phyloP scores from a whole-genome alignment of 169 alveolate species.

The Plasmodium knowlesi region DNA sequence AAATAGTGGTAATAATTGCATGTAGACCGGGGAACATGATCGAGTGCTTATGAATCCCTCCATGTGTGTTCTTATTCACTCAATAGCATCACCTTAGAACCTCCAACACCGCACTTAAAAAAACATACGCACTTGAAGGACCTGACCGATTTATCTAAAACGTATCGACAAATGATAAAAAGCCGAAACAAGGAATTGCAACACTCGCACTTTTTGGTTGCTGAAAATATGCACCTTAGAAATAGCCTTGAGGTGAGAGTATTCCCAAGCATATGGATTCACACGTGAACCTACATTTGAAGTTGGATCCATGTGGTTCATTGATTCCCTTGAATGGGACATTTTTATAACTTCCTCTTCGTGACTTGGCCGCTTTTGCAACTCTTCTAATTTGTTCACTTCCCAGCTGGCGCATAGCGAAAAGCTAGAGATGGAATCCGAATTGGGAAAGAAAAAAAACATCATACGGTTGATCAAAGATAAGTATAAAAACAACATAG shows the following conservation, averaged over 20 bases:
- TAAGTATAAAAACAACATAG: constrained; percentile 53
- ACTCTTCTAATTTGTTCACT: not conserved
- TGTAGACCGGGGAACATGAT: not conserved
- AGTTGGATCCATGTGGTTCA: not conserved
- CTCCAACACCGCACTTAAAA: not conserved
- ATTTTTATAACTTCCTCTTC: not conserved
- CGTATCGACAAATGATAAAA: constrained; percentile 59
- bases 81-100: not conserved
- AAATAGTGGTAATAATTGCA: constrained; percentile 33
- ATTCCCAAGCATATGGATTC: not conserved
- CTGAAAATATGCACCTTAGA: constrained; percentile 49
- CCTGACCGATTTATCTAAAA: constrained; percentile 33
- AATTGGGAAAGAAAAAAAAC: constrained; percentile 37
- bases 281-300: not conserved
- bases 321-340: not conserved
- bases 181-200: constrained; percentile 47
- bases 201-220: constrained; percentile 20
- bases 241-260: constrained; percentile 36
- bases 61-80: not conserved
- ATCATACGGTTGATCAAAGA: constrained; percentile 45
- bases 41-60: not conserved
- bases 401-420: constrained; percentile 30
- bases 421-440: constrained; percentile 26
- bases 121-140: constrained; percentile 20
- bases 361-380: not conserved